These are phyloP conservation scores for Yamadazyma dushanensis DNA, from an alignment of 1,139 yeast genomes.

Conservation along the genomic window DNA sequence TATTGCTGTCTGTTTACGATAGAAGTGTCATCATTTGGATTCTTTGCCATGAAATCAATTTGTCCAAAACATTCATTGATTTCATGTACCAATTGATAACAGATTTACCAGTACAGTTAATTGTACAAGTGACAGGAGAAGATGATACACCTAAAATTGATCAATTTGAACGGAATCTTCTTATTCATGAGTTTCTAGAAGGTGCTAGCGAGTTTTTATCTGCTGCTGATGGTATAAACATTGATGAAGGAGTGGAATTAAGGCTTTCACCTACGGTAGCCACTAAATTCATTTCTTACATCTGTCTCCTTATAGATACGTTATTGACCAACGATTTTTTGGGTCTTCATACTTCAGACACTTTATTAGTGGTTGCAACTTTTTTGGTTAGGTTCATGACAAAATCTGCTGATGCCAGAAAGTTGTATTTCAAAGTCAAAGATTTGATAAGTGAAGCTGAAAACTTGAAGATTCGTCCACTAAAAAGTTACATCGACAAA, in stretches of 20 bases:
- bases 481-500: neutral
- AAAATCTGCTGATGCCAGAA: constrained; percentile 40
- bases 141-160: constrained; percentile 45
- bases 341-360: constrained; percentile 40
- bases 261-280: constrained; percentile 44
- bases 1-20: constrained; percentile 36
- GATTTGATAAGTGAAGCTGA: constrained; percentile 8
- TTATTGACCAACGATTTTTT: constrained; percentile 42
- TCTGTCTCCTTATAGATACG: constrained; percentile 58
- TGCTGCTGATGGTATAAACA: constrained; percentile 36
- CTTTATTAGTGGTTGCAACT: constrained; percentile 55
- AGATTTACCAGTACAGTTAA: too few relatives aligned
- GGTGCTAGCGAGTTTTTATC: constrained; percentile 54
- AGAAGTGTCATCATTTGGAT: constrained; percentile 68
- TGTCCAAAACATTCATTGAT: constrained; percentile 50
- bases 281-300: constrained; percentile 49
- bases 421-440: constrained; percentile 28
- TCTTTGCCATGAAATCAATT: constrained; percentile 58
- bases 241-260: constrained; percentile 35
- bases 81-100: constrained; percentile 55
- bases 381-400: constrained; percentile 65
- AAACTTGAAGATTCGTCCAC: neutral
- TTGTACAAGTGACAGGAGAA: too few relatives aligned
- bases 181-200: constrained; percentile 67
- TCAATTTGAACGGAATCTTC: constrained; percentile 56